A percentile compares a stretch with the other conserved stretches of the same genome.
Conservation (phyloP, 2,329 filamentous ascomycete genomes). For the Gnomoniopsis smithogilvyi region DNA sequence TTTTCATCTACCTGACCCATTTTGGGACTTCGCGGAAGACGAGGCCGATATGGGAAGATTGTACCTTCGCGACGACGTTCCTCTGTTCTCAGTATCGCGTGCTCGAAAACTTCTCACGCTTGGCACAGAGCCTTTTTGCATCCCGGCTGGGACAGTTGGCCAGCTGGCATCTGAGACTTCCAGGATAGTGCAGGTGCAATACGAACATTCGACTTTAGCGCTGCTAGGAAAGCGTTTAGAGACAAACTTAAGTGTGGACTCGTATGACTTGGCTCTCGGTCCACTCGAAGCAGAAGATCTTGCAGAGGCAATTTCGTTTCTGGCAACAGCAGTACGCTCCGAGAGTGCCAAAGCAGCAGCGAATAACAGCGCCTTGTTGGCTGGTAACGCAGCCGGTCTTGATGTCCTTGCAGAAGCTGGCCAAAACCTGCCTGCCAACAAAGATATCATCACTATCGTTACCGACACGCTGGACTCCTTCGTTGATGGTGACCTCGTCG, state of each 20-base stretch:
- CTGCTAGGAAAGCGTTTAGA: conserved; percentile 76
- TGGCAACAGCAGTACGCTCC: conserved; percentile 66
- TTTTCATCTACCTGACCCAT: conserved; percentile 66
- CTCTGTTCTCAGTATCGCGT: conserved; percentile 55
- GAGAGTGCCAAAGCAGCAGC: conserved; percentile 37
- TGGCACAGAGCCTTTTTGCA: conserved; percentile 52
- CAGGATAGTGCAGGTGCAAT: conserved; percentile 73
- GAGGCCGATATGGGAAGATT: conserved; percentile 84
- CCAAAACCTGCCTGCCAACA: conserved; percentile 52
- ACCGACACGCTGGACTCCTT: conserved; percentile 79
- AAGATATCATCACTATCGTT: conserved; percentile 77
- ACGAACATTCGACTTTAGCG: conserved; percentile 74
- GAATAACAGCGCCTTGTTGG: neutral
- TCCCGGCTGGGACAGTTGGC: conserved; percentile 64
- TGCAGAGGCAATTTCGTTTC: conserved; percentile 69
- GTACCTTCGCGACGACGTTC: conserved; percentile 59
- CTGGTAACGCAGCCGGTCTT: conserved; percentile 32
- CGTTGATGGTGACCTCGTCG: conserved; percentile 53
- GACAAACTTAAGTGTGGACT: conserved; percentile 58
- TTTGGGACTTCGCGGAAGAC: conserved; percentile 76
- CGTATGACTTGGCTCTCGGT: conserved; percentile 50
- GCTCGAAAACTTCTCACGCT: conserved; percentile 41
- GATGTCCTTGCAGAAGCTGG: conserved; percentile 57
- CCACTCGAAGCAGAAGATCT: conserved; percentile 58
- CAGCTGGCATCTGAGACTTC: conserved; percentile 75